Conservation (phyloP, 2,329 filamentous ascomycete genomes). For the Metarhizium brunneum region DNA sequence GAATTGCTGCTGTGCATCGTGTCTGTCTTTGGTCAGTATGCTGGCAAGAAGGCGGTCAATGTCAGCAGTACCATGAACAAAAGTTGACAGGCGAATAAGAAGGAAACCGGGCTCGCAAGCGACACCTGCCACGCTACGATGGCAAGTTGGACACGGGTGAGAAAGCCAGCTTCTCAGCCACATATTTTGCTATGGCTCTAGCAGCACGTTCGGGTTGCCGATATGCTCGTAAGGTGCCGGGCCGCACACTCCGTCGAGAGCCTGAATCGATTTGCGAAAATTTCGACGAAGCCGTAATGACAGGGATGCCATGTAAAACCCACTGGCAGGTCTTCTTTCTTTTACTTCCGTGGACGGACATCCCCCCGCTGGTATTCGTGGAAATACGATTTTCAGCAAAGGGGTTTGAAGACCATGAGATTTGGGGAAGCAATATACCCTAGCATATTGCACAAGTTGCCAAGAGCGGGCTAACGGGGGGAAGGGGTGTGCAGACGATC, state of each 20-base stretch:
- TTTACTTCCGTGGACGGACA: background rate
- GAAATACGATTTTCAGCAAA: background rate
- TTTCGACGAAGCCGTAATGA: background rate
- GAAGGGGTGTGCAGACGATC: conserved; percentile 1
- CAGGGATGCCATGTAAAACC: background rate
- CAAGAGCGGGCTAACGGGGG: background rate
- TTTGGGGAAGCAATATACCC: background rate
- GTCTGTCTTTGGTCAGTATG: background rate
- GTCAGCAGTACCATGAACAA: background rate
- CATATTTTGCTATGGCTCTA: background rate
- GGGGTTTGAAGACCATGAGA: background rate
- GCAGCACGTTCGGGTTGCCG: too few relatives aligned
- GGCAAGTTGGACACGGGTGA: conserved; percentile 2
- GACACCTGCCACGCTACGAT: background rate
- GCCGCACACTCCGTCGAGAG: too few relatives aligned
- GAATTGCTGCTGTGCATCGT: background rate
- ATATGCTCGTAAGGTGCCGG: too few relatives aligned
- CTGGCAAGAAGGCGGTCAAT: conserved; percentile 4
- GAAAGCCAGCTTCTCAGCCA: conserved; percentile 8
- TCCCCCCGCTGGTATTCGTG: background rate
- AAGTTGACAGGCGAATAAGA: background rate
- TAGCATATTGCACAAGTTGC: background rate
- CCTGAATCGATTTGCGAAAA: too few relatives aligned
- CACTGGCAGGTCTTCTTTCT: background rate
- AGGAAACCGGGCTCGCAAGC: background rate